Evolutionary conservation across 768 basidiomycete genomes (phyloP), one percentile per base, ranked within the genome.

Genomic region (Hortiboletus campestris): DNA sequence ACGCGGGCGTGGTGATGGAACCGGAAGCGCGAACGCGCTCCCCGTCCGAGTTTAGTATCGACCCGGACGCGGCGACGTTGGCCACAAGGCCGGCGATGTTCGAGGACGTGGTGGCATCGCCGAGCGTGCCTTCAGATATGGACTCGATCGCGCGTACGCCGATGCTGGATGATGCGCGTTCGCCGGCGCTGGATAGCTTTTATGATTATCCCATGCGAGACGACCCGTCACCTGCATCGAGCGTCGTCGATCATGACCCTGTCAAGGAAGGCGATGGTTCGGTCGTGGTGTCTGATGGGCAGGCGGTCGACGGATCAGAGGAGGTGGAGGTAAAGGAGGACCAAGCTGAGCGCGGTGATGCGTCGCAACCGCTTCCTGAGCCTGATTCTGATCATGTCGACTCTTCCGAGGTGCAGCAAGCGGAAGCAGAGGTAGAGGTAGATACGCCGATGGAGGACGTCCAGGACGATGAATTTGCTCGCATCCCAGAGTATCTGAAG

Each of bases 401-500:
- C 22, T 13, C 55, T 12, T 31, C 39, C 5, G 35, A 57, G 20
- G 49, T 28, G 12, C 65, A 56, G 6, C 55, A 34, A 1, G 28
- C 38, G 16, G 60, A 52, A 1, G 28, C 41, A 17, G 60, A 52
- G 20, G 17, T 22, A 5, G 65, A 57, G 20, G 34, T 6, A 1
- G 60, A 58, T 2, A 16, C 36, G 16, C 66, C 72, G 16, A 79
- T 80, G 49, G 76, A 80, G 13, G 73, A 75, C 35, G 61, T 69
- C 35, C 67, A 71, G 8, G 67, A 71, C 5, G 71, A 71, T 25
- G 75, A 71, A 20, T 69, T 60, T n/a, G 73, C 68, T 2, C 66
- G 64, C 25, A 75, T 76, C 14, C 81, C 81, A 3, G 77, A 76
- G 16, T 85, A 91, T 59, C 76, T 91, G 29, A 80, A 78, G 49